A percentile compares a stretch with the other conserved stretches of the same genome.
Evolutionary conservation across 148 eudicot species (phyloP).

Genomic region (Arctostaphylos glauca): DNA sequence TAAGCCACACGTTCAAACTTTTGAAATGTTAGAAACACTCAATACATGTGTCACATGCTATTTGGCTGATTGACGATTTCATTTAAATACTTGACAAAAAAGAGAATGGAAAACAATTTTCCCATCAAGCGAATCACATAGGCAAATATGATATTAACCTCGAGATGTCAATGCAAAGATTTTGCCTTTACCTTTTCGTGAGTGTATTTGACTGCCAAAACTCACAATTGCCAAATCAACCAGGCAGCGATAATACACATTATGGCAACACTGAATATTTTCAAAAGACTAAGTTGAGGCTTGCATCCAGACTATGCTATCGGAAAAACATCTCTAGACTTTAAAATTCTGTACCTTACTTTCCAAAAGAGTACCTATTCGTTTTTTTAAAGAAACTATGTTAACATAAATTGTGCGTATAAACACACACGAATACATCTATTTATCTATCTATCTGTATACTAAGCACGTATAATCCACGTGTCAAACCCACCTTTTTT

Average conservation of each 20-base stretch:
- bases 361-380: too few species aligned
- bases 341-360: too few species aligned
- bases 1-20: slow-evolving; percentile 5
- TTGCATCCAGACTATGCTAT: too few species aligned
- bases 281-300: too few species aligned
- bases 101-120: not conserved
- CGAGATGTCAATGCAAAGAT: not conserved
- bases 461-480: too few species aligned
- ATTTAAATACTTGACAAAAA: not conserved
- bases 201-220: not conserved
- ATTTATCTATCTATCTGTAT: too few species aligned
- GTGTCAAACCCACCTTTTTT: too few species aligned
- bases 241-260: not conserved
- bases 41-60: not conserved
- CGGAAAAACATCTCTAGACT: too few species aligned
- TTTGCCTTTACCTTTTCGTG: not conserved
- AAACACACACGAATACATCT: too few species aligned
- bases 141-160: not conserved
- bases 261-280: not conserved
- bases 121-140: not conserved
- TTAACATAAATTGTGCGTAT: too few species aligned
- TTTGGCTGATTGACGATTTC: not conserved
- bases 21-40: not conserved
- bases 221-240: not conserved
- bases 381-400: too few species aligned